A percentile compares a stretch with the other conserved stretches of the same genome.
Conservation (phyloP, 1,139 yeast genomes). For the Taphrina communis region DNA sequence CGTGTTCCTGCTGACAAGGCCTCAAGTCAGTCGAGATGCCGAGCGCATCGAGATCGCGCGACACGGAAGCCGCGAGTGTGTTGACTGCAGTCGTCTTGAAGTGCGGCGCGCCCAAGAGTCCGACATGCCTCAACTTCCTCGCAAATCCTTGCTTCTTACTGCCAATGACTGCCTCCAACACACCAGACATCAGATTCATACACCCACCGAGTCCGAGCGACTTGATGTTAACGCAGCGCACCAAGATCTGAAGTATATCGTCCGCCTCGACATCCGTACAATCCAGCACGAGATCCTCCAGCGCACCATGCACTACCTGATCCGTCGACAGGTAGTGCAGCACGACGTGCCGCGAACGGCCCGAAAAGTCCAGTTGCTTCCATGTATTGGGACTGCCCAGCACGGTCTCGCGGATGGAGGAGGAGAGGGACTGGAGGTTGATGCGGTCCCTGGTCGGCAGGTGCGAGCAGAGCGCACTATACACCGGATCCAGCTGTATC, state of each 20-base stretch:
- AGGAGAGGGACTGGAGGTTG: neutral
- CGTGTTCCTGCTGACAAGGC: constrained; percentile 25
- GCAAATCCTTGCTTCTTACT: constrained; percentile 12
- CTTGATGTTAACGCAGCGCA: constrained; percentile 6
- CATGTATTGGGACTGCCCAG: constrained; percentile 16
- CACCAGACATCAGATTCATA: constrained; percentile 15
- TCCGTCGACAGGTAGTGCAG: constrained; percentile 11
- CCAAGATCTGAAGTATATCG: constrained; percentile 1
- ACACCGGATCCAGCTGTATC: constrained; percentile 18
- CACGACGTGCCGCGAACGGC: constrained; percentile 21
- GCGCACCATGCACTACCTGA: constrained; percentile 8
- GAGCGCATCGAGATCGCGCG: neutral
- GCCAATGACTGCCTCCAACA: constrained; percentile 1
- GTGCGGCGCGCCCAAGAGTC: constrained; percentile 19
- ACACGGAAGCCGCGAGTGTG: constrained; percentile 7
- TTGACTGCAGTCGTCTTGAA: constrained; percentile 22
- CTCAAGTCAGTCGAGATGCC: constrained; percentile 18
- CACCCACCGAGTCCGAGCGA: constrained; percentile 14
- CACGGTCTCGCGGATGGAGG: neutral
- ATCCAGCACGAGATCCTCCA: constrained; percentile 14
- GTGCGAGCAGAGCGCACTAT: constrained; percentile 3
- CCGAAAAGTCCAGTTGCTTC: constrained; percentile 21
- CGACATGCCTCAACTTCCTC: constrained; percentile 3
- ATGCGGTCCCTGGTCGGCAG: constrained; percentile 20
- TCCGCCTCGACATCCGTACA: constrained; percentile 17